Percentiles rank a stretch among this genome's conserved stretches.
These are phyloP conservation scores for Aspergillus floridensis DNA, from an alignment of 2,329 filamentous ascomycete species.

Conservation along the genomic window DNA sequence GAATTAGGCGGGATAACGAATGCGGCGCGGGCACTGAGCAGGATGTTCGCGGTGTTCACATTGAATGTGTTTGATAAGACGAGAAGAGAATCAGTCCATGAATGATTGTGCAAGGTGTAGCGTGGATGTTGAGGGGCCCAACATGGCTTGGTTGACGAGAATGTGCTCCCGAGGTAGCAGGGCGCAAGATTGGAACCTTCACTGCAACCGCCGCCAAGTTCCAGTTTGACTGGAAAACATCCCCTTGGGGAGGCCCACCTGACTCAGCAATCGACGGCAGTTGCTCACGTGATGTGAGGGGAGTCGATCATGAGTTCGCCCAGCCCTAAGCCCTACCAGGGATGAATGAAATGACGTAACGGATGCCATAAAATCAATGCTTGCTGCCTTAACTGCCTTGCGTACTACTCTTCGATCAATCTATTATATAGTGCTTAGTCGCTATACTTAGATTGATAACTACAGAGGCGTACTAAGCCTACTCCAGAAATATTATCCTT, in stretches of 20 bases:
- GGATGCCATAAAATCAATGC: too few relatives aligned
- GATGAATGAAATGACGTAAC: too few relatives aligned
- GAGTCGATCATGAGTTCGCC: background rate
- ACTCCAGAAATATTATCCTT: too few relatives aligned
- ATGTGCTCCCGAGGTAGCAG: background rate
- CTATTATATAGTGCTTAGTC: too few relatives aligned
- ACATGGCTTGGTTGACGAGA: background rate
- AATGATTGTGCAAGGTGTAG: background rate
- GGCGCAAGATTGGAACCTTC: background rate
- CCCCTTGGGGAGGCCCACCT: background rate
- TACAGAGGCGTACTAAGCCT: too few relatives aligned
- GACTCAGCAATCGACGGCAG: background rate
- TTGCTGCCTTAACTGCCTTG: too few relatives aligned
- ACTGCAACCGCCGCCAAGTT: background rate
- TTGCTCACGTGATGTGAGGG: background rate
- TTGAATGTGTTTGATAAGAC: background rate
- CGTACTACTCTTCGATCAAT: too few relatives aligned
- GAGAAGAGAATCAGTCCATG: background rate
- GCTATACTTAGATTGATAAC: too few relatives aligned
- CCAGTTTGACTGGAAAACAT: background rate
- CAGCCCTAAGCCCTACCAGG: conserved; percentile 1
- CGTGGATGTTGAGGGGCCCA: background rate
- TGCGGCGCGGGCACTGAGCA: conserved; percentile 3
- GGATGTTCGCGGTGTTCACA: background rate
- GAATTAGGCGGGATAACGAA: conserved; percentile 5